A percentile compares a stretch with the other conserved stretches of the same genome.
These are phyloP conservation scores for Zasmidium angulare DNA, from an alignment of 2,329 filamentous ascomycete species.

Conservation along the genomic window DNA sequence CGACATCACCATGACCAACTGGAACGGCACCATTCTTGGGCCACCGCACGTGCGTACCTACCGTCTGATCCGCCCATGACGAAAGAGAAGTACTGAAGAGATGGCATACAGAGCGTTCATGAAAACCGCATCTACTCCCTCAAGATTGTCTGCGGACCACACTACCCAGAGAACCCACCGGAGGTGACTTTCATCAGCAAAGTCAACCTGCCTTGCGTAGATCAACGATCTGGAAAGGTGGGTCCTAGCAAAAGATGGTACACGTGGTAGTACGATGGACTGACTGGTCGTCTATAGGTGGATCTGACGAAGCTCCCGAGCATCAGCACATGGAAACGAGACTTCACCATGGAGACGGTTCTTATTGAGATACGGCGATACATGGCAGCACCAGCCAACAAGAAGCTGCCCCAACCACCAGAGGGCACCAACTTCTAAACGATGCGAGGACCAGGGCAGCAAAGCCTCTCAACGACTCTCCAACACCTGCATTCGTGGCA, in stretches of 20 bases:
- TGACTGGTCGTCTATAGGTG: conserved; percentile 54
- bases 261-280: background rate
- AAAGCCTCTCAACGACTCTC: background rate
- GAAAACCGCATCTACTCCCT: conserved; percentile 99
- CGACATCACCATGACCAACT: conserved; percentile 95
- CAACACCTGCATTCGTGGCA: background rate
- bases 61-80: background rate
- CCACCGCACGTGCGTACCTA: conserved; percentile 78
- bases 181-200: conserved; percentile 89
- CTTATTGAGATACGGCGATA: conserved; percentile 82
- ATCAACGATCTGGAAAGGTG: conserved; percentile 73
- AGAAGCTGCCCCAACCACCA: conserved; percentile 91
- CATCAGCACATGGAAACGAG: conserved; percentile 84
- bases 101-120: conserved; percentile 70
- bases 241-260: conserved; percentile 7
- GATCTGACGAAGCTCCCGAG: conserved; percentile 82
- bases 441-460: background rate
- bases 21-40: conserved; percentile 96
- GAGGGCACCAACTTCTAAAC: conserved; percentile 66
- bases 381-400: conserved; percentile 88
- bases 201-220: conserved; percentile 95
- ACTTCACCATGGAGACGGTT: conserved; percentile 93
- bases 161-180: conserved; percentile 87
- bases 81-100: background rate
- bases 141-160: conserved; percentile 88